Base-by-base conservation (phyloP, 1,139 yeast genomes). In the Suzukiozyma palmioleophila region DNA sequence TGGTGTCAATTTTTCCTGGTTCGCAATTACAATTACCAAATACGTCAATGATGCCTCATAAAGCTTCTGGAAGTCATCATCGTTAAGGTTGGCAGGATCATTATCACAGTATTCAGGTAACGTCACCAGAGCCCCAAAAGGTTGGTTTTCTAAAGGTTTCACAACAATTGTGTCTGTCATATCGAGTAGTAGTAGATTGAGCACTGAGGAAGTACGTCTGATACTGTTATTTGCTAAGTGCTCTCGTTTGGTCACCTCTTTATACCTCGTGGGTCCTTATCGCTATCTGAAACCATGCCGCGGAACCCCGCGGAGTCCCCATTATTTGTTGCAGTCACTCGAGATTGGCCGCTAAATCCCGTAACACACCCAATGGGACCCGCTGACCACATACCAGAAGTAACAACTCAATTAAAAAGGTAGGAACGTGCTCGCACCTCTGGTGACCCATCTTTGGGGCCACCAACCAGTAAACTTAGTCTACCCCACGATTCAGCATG, bases 41-140 rank as follows among this genome's bases (percentile, higher is more conserved):
- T 86, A 64, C 12, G 72, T 73, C 51, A 79, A 79, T 8, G 86
- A 75, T 0, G 90, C 90, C 26, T 75, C 73, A 49, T 72, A 77
- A 43, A 87, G 68, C n/a, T 53, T 49, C 40, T 70, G 61, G 60
- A 85, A 85, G 51, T 86, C 94, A 2, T 59, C 73, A 2, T 82
- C 87, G 46, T 67, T 71, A 45, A 87, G 72, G 39, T 70, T 57
- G n/a, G 84, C 70, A n/a, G 95, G 95, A 60, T 87, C 94, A 45
- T 69, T 69, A 26, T 75, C 70, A 44, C 84, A 75, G 45, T 84
- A 85, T 2, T 58, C 57, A 22, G 95, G 95, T 37, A 87, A 63
- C 3, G 60, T 63, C 38, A 86, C 67, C 11, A 65, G 61, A 40
- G 94, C 89, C 27, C 96, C 95, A 50, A 87, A 75, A 30, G 81